phyloP scores from a whole-genome alignment of 2,329 filamentous ascomycete genomes.

The Pestalotiopsis fici region DNA sequence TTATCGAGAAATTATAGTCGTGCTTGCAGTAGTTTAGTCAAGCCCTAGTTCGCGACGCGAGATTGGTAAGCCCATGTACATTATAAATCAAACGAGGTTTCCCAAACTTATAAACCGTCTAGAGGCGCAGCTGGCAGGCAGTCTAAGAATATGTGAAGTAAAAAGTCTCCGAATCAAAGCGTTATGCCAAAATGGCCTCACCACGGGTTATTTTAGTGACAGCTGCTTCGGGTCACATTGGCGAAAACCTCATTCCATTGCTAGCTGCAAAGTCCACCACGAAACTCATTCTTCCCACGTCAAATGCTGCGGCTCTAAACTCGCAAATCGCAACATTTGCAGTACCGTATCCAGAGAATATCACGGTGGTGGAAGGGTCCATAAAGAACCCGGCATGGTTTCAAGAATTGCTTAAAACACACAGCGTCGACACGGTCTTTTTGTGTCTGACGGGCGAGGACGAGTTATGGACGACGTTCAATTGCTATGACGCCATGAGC shows the following conservation, averaged over 20 bases:
- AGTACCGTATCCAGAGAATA: background rate
- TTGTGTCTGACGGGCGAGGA: slow-evolving; percentile 6
- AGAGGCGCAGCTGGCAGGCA: background rate
- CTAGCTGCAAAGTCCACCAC: background rate
- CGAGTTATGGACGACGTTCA: slow-evolving; percentile 2
- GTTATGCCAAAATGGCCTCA: background rate
- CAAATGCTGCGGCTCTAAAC: background rate
- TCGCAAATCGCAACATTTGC: background rate
- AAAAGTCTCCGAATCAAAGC: background rate
- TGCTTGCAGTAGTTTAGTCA: background rate
- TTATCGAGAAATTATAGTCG: too few relatives aligned
- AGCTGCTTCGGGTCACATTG: slow-evolving; percentile 2
- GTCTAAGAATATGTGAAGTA: too few relatives aligned
- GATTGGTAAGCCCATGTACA: background rate
- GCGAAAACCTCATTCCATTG: slow-evolving; percentile 2
- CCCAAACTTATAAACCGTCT: background rate
- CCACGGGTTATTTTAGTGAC: background rate
- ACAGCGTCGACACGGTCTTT: slow-evolving; percentile 4
- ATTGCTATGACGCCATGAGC: background rate
- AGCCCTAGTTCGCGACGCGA: background rate
- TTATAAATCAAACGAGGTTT: background rate
- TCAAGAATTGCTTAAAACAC: background rate
- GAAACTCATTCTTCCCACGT: slow-evolving; percentile 1
- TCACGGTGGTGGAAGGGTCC: slow-evolving; percentile 4
- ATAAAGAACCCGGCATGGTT: slow-evolving; percentile 6